phyloP scores from a whole-genome alignment of 345 rosid genomes.

The Eucalyptus tenuipes region DNA sequence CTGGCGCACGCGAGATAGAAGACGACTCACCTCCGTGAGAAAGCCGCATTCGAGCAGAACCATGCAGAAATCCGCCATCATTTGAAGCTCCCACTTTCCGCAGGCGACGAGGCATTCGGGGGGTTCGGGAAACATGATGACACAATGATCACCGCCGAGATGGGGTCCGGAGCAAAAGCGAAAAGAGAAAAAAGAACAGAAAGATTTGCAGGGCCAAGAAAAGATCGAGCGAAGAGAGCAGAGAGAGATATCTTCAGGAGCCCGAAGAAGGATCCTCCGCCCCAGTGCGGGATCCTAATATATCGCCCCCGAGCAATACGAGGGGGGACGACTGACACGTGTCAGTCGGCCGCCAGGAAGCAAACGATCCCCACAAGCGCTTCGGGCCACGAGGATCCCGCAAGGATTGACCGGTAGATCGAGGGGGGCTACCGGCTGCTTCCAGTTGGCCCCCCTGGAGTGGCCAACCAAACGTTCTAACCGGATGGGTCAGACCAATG shows the following conservation, averaged over 20 bases:
- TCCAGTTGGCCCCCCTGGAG: neutral
- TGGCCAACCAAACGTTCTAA: constrained; percentile 19
- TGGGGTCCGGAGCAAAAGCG: neutral
- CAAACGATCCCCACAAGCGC: neutral
- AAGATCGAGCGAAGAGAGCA: neutral
- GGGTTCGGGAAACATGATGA: neutral
- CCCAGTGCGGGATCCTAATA: neutral
- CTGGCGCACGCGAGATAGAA: neutral
- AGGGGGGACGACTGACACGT: neutral
- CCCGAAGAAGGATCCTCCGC: neutral
- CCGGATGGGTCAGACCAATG: neutral
- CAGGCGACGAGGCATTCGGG: neutral
- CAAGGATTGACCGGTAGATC: constrained; percentile 9
- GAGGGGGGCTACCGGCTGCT: neutral
- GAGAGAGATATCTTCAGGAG: neutral
- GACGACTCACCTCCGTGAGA: neutral
- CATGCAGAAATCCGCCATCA: neutral
- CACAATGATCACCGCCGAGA: neutral
- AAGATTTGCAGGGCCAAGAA: neutral
- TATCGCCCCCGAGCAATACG: neutral
- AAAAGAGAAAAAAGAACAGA: neutral
- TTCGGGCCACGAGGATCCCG: neutral
- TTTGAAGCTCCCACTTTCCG: neutral
- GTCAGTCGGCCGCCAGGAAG: neutral
- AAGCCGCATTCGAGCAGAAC: neutral